Evolutionary conservation across 805 yeast genomes (phyloP).

Genomic region (Maudiozyma saulgeensis): DNA sequence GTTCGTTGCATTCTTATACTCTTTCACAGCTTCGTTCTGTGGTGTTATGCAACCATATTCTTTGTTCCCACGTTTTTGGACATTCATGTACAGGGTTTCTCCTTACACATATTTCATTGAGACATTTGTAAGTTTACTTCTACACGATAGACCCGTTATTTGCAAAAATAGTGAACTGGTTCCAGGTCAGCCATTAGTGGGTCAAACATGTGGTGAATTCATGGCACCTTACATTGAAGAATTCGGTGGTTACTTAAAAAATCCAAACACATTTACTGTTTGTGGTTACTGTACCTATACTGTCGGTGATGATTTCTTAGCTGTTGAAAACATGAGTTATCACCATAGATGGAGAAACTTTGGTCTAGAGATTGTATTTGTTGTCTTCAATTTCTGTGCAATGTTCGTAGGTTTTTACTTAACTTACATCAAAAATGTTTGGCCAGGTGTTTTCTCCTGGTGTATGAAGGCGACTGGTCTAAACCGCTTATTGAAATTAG

Average conservation of each 20-base stretch:
- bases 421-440: constrained; percentile 13
- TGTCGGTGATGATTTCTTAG: constrained; percentile 33
- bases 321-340: constrained; percentile 34
- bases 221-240: constrained; percentile 34
- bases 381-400: constrained; percentile 38
- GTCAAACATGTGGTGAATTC: constrained; percentile 53
- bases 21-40: constrained; percentile 30
- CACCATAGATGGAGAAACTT: constrained; percentile 49
- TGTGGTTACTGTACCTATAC: constrained; percentile 36
- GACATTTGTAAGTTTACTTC: constrained; percentile 38
- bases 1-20: constrained; percentile 36
- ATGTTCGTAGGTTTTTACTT: constrained; percentile 21
- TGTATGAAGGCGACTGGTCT: constrained; percentile 3
- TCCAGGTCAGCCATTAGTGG: constrained; percentile 42
- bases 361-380: constrained; percentile 46
- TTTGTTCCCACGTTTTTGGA: constrained; percentile 65
- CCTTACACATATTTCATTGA: constrained; percentile 56
- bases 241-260: constrained; percentile 45
- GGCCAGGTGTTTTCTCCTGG: constrained; percentile 12
- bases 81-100: constrained; percentile 56
- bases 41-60: constrained; percentile 31
- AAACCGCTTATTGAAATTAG: not conserved
- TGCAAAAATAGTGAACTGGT: constrained; percentile 45
- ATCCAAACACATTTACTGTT: constrained; percentile 35
- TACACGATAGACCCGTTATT: constrained; percentile 42